Evolutionary conservation across 139 green algal species (phyloP), one percentile per base, ranked within the genome.

Genomic region (Chlorella ohadii): DNA sequence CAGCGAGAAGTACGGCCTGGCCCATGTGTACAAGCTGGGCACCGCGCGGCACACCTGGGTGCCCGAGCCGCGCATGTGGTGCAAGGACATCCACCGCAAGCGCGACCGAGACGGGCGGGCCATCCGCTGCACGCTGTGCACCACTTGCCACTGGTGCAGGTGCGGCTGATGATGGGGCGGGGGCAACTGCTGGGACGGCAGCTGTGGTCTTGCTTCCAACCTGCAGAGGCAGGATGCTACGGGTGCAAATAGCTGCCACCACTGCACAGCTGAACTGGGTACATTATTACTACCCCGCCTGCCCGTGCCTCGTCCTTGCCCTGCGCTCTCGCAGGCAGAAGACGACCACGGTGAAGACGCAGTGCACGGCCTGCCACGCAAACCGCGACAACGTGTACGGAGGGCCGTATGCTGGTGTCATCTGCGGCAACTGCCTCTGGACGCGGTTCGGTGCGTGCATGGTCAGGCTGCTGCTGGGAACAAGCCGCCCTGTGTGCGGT

Each of bases 381-480:
- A 76, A 82, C 28, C 41, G 82, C 16, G 59, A 82, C 76, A 84
- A 86, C 28, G 56, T 51, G 20, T 57, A 73, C 19, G 90, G 89
- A 2, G 91, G 91, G 20, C 72, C 41, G 13, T 80, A 33, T 39
- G 73, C 88, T 0, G 92, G 91, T 17, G 75, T 86, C 47, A 93
- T 90, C 86, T 95, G 89, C 79, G 85, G 82, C 39, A 79, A 61
- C n/a, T 95, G 92, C 85, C 86, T 95, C 28, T 86, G 83, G 82
- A 68, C 85, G 68, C 89, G 92, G 57, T 90, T 93, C 55, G 76
- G 76, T 82, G 76, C 36, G 74, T 44, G 19, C 22, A 2, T 59
- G 51, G 11, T 51, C 7, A 51, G 44, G 6, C 44, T 9, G 9
- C 9, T 51, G 44, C 44, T 51, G 44, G n/a, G n/a, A n/a, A n/a